Evolutionary conservation across 2,329 filamentous ascomycete genomes (phyloP).

Genomic region (Penicillium sp.): DNA sequence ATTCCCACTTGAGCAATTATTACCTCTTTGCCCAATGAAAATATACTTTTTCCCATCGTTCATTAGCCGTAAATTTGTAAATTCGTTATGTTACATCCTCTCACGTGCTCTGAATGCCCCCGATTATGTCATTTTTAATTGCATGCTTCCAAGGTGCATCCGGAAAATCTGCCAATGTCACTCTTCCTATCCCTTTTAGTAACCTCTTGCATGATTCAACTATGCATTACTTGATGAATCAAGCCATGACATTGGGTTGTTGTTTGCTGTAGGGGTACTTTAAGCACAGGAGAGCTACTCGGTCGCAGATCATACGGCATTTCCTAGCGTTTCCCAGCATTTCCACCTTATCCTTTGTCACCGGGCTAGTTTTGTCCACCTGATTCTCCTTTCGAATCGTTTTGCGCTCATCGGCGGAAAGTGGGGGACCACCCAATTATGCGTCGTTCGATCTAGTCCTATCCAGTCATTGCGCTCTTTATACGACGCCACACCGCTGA

Average conservation of each 20-base stretch:
- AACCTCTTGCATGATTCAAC: slow-evolving; percentile 2
- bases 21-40: background rate
- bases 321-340: background rate
- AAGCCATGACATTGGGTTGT: background rate
- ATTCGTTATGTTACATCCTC: background rate
- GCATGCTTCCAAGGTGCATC: slow-evolving; percentile 13
- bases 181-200: slow-evolving; percentile 1
- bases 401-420: slow-evolving; percentile 11
- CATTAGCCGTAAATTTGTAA: background rate
- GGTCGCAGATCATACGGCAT: slow-evolving; percentile 11
- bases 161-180: slow-evolving; percentile 11
- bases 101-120: background rate
- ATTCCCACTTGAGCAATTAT: background rate
- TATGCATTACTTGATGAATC: background rate
- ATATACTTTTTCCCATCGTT: background rate
- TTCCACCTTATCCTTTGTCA: background rate
- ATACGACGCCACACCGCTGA: slow-evolving; percentile 22
- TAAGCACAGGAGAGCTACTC: background rate
- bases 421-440: slow-evolving; percentile 27
- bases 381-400: slow-evolving; percentile 9
- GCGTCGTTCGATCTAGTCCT: slow-evolving; percentile 23
- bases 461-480: slow-evolving; percentile 19
- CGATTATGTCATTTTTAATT: slow-evolving; percentile 23
- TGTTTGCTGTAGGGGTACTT: background rate
- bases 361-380: slow-evolving; percentile 4